These are phyloP conservation scores for Austroboletus festivus DNA, from an alignment of 768 basidiomycete genomes.

Conservation along the genomic window DNA sequence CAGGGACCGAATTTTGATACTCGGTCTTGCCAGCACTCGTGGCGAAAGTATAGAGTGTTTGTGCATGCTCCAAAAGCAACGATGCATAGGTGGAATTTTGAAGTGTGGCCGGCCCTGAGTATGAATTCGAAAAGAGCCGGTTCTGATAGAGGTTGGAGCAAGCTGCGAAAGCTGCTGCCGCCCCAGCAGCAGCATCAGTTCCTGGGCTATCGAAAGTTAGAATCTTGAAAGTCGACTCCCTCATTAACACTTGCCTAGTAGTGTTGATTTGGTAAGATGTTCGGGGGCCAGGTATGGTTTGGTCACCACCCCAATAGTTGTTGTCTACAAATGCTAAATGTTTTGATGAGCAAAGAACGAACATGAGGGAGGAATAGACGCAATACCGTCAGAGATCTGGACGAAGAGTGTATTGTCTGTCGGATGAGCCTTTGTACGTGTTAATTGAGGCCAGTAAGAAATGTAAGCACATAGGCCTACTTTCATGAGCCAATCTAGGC, in stretches of 20 bases:
- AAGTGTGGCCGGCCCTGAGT: slow-evolving; percentile 61
- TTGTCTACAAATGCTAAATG: slow-evolving; percentile 57
- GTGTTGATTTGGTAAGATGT: slow-evolving; percentile 77
- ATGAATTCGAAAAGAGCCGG: slow-evolving; percentile 50
- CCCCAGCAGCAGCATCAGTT: slow-evolving; percentile 83
- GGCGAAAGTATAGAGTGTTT: slow-evolving; percentile 73
- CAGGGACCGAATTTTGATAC: slow-evolving; percentile 73
- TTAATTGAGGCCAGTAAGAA: background rate
- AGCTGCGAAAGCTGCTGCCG: slow-evolving; percentile 84
- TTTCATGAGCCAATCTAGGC: slow-evolving; percentile 89
- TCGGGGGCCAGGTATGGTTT: slow-evolving; percentile 67
- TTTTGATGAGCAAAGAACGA: background rate
- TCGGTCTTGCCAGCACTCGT: slow-evolving; percentile 57
- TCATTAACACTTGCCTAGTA: slow-evolving; percentile 39
- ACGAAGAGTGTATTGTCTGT: slow-evolving; percentile 69
- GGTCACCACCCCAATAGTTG: slow-evolving; percentile 89
- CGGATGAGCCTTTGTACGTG: slow-evolving; percentile 67
- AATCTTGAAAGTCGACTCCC: background rate
- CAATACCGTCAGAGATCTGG: slow-evolving; percentile 65
- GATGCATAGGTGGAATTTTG: slow-evolving; percentile 70
- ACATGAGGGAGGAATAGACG: background rate
- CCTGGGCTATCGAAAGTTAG: slow-evolving; percentile 52
- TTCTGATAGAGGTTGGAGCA: slow-evolving; percentile 79
- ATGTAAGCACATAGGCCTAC: slow-evolving; percentile 36
- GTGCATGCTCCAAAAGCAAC: slow-evolving; percentile 69